Conservation (phyloP, 2,329 filamentous ascomycete genomes). For the Exophiala sp. region DNA sequence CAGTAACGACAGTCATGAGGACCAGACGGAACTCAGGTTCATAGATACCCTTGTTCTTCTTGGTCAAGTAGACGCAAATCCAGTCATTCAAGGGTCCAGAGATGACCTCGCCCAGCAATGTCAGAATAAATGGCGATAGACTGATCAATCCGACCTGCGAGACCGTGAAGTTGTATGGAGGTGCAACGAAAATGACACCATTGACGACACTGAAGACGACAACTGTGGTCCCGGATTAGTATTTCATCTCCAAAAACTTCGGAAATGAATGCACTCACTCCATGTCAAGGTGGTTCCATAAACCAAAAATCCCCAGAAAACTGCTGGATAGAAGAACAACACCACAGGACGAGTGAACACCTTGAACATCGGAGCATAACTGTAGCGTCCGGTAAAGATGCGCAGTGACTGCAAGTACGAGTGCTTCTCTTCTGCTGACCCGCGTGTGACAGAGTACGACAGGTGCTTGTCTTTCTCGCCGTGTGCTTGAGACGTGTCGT, state of each 20-base stretch:
- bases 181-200: slow-evolving; percentile 18
- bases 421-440: slow-evolving; percentile 13
- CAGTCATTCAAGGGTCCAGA: slow-evolving; percentile 69
- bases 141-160: slow-evolving; percentile 81
- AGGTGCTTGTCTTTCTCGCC: slow-evolving; percentile 23
- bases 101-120: slow-evolving; percentile 70
- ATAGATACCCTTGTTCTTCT: slow-evolving; percentile 73
- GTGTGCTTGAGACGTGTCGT: slow-evolving; percentile 14
- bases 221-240: background rate
- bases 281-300: slow-evolving; percentile 20
- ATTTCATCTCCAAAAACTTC: too few relatives aligned
- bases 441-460: slow-evolving; percentile 11
- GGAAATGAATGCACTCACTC: background rate
- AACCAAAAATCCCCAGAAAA: slow-evolving; percentile 26
- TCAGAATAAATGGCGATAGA: slow-evolving; percentile 80
- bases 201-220: slow-evolving; percentile 20
- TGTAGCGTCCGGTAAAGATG: slow-evolving; percentile 22
- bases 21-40: slow-evolving; percentile 88
- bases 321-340: slow-evolving; percentile 32
- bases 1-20: slow-evolving; percentile 70
- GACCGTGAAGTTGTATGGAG: slow-evolving; percentile 57
- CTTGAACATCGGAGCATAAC: slow-evolving; percentile 18
- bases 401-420: slow-evolving; percentile 19
- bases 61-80: slow-evolving; percentile 66
- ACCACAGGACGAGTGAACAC: slow-evolving; percentile 29